Conservation (phyloP, 1,284 basidiomycete genomes). For the Psilocybe mexicana region DNA sequence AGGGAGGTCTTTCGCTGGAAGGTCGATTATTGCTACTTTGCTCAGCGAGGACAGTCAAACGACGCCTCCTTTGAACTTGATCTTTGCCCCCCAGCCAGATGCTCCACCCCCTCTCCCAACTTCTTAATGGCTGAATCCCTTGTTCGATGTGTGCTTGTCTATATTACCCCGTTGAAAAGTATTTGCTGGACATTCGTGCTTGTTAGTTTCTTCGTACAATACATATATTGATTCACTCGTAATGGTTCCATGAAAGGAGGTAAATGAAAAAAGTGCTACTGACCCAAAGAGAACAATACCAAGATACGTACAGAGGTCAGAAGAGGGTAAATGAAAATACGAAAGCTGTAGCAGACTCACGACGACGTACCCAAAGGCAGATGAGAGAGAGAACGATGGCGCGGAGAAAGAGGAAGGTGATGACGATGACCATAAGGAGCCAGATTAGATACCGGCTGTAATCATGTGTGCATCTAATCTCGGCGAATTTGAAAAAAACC, state of each 20-base stretch:
- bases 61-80: constrained; percentile 74
- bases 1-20: constrained; percentile 88
- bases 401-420: no score
- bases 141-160: background rate
- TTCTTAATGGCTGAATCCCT: constrained; percentile 18
- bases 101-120: constrained; percentile 73
- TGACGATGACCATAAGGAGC: no score
- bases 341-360: no score
- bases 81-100: constrained; percentile 81
- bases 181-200: background rate
- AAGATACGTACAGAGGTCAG: no score
- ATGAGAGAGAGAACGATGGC: no score
- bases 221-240: no score
- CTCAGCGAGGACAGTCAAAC: constrained; percentile 80
- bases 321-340: no score
- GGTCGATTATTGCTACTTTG: constrained; percentile 84
- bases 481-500: background rate
- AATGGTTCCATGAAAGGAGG: no score
- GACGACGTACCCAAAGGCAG: no score
- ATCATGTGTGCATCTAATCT: background rate
- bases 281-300: no score
- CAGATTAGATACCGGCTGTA: background rate
- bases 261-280: no score
- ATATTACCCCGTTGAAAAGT: background rate
- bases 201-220: no score